Evolutionary conservation across 768 basidiomycete genomes (phyloP).

Genomic region (Rhodotorula babjevae): DNA sequence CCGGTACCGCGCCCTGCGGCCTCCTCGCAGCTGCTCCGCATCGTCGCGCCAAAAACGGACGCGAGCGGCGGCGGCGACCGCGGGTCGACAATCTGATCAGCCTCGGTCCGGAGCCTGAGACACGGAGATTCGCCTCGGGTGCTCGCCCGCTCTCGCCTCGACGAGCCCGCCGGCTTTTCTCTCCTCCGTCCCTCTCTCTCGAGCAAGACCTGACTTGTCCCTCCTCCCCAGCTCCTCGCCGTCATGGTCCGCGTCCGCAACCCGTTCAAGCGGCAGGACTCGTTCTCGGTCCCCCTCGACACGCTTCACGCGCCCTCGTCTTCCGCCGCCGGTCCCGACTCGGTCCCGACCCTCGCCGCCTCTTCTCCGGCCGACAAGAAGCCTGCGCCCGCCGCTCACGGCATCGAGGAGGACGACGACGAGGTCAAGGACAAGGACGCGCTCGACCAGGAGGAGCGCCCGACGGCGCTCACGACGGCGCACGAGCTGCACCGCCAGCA

Average conservation of each 20-base stretch:
- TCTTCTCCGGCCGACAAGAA: neutral
- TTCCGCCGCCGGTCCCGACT: neutral
- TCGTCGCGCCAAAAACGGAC: too few relatives aligned
- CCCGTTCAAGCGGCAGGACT: conserved; percentile 31
- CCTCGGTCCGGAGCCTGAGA: too few relatives aligned
- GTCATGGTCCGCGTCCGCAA: conserved; percentile 29
- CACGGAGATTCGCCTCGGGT: too few relatives aligned
- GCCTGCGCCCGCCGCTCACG: neutral
- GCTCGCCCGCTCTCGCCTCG: neutral
- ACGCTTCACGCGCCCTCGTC: too few relatives aligned
- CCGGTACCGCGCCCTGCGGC: too few relatives aligned
- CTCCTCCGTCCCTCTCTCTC: too few relatives aligned
- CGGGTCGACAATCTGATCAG: too few relatives aligned
- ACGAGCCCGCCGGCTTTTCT: too few relatives aligned
- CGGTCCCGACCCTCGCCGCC: neutral
- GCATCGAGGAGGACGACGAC: neutral
- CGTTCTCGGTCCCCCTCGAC: neutral
- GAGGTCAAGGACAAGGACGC: neutral
- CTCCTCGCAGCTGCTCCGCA: too few relatives aligned
- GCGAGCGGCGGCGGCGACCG: too few relatives aligned
- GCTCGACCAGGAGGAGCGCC: neutral
- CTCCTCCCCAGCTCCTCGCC: too few relatives aligned
- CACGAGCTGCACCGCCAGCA: neutral
- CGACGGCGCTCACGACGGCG: neutral
- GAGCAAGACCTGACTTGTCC: too few relatives aligned